Conservation (phyloP, 768 basidiomycete genomes). For the Pleurotus tuber-regium region DNA sequence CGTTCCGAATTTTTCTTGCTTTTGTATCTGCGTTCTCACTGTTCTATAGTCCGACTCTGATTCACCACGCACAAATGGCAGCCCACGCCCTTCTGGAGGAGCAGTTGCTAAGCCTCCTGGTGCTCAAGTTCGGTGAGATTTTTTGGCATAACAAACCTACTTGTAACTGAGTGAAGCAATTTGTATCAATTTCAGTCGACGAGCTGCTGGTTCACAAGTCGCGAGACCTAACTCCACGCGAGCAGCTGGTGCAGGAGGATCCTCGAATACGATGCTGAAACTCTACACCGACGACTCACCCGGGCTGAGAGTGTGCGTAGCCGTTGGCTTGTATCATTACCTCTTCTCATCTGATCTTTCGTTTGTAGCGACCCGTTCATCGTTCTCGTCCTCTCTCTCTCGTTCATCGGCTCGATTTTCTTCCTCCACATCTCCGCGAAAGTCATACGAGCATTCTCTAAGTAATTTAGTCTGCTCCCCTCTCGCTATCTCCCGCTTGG, state of each 20-base stretch:
- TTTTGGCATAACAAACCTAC: too few relatives aligned
- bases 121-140: slow-evolving; percentile 74
- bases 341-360: background rate
- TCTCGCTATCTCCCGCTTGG: background rate
- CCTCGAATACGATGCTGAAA: slow-evolving; percentile 97
- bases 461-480: slow-evolving; percentile 37
- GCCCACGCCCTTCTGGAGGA: slow-evolving; percentile 36
- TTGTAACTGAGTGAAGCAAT: background rate
- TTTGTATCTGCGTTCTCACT: background rate
- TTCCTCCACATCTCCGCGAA: slow-evolving; percentile 98
- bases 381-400: slow-evolving; percentile 91
- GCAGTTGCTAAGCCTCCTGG: slow-evolving; percentile 73
- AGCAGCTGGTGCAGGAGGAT: slow-evolving; percentile 93
- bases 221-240: slow-evolving; percentile 83
- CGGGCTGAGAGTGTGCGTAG: slow-evolving; percentile 93
- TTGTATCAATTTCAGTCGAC: slow-evolving; percentile 47
- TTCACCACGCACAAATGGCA: slow-evolving; percentile 44
- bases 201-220: slow-evolving; percentile 63
- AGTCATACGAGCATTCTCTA: slow-evolving; percentile 87
- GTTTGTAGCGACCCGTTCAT: slow-evolving; percentile 86
- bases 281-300: slow-evolving; percentile 98
- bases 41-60: slow-evolving; percentile 76
- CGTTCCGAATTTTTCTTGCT: background rate
- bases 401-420: slow-evolving; percentile 98
- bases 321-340: background rate